Evolutionary conservation across 139 green algal species (phyloP), one percentile per base, ranked within the genome.

Genomic region (Tetraselmis chui): DNA sequence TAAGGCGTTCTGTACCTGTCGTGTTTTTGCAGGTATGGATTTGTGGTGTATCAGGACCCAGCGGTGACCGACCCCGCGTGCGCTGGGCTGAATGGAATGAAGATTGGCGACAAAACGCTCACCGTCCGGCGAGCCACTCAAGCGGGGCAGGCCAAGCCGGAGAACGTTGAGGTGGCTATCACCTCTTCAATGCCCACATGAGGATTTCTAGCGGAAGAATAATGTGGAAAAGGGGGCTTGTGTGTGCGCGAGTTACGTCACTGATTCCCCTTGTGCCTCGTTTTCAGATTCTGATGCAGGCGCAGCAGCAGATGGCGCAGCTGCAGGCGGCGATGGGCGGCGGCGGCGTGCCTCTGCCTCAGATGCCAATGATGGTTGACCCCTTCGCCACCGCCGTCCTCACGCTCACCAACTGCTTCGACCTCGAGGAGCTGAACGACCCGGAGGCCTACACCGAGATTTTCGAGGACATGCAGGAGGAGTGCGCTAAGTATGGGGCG

Each of bases 61-160:
- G 75, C 31, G 25, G 94, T 97, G 2, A 94, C 92, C 23, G 97
- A 99, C 83, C 87, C 95, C 22, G 97, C 95, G 0, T 95, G 90
- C 85, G 89, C 90, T 31, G 94, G 92, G 0, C 89, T 99, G 18
- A 94, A 99, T 85, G 96, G 96, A 28, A 94, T 99, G 83, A 90
- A 93, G 79, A 97, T 99, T 92, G 96, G 94, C n/a, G 96, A 98
- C 85, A 93, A 96, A 67, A 94, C 90, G 11, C 91, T 99, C 28
- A 98, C 95, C 24, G 95, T 98, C 75, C 85, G 93, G 22, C 78
- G 94, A 23, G 94, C 94, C 28, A 93, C 90, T 28, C 91, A 94
- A 85, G 94, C 93, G 82, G 59, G 78, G 59, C 29, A 32, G n/a
- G 28, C 45, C 45, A 67, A 67, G 45, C 45, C 45, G 45, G 45